Percentiles rank a stretch among this genome's conserved stretches.
These are phyloP conservation scores for Lichtheimia ramosa DNA, from an alignment of 371 early-diverging fungal species.

Conservation along the genomic window DNA sequence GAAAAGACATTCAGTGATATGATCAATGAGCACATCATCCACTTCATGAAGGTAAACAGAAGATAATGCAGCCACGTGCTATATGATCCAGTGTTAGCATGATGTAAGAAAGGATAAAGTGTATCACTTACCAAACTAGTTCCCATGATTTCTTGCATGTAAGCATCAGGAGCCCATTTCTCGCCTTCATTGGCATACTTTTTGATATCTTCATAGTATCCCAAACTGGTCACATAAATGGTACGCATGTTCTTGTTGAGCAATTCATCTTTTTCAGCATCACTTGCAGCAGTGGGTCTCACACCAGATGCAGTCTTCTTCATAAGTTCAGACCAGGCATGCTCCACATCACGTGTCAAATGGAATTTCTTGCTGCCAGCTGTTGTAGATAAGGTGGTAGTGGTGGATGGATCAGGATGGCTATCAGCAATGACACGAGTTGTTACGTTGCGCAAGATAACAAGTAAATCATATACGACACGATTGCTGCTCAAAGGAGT, in stretches of 20 bases:
- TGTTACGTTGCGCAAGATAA: constrained; percentile 52
- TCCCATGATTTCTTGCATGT: constrained; percentile 65
- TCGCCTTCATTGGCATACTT: constrained; percentile 51
- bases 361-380: constrained; percentile 12
- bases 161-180: constrained; percentile 54
- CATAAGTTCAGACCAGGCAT: constrained; percentile 47
- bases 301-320: constrained; percentile 16
- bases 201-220: constrained; percentile 58
- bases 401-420: constrained; percentile 9
- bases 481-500: constrained; percentile 54
- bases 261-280: constrained; percentile 16
- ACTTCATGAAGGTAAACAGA: constrained; percentile 62
- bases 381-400: constrained; percentile 13
- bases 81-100: constrained; percentile 1
- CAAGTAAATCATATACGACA: constrained; percentile 53
- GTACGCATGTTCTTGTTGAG: constrained; percentile 45
- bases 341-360: constrained; percentile 36
- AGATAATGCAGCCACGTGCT: constrained; percentile 62
- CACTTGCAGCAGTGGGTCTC: background rate
- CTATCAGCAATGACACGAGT: constrained; percentile 41
- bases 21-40: constrained; percentile 61
- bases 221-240: constrained; percentile 56
- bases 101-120: background rate
- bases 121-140: constrained; percentile 54
- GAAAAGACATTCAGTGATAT: constrained; percentile 58